Base-by-base conservation (phyloP, 345 rosid species). In the Salix purpurea region DNA sequence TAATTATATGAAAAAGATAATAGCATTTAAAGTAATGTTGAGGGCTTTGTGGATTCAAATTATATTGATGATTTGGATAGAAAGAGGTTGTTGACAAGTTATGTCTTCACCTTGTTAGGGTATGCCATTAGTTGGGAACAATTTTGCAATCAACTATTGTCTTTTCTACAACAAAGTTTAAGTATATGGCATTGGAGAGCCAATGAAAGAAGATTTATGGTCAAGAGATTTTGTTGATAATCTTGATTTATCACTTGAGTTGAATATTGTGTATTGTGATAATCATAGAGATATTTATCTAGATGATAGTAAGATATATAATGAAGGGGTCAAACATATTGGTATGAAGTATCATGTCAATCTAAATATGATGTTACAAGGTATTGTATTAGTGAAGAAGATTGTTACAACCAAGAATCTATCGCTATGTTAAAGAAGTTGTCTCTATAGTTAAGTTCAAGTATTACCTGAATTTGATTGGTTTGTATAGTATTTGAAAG, bases 351-450 rank as follows among this genome's bases (percentile, higher is more conserved):
- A 39, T 2, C 3, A 40, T 40, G 2, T 40, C 11, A 40, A 8
- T 0, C 44, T 40, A 40, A 11, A 40, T 40, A 40, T 40, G 1
- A 40, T 40, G 2, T 40, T 2, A 10, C 12, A 40, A 40, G 13
- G 12, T 40, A 40, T 40, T 10, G 3, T 8, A 40, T 9, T 2
- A 10, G 11, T 40, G 11, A 40, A 40, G 13, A 40, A 40, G 13
- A 40, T 40, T 40, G 12, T 10, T 2, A 1, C 12, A 40, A 2
- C 4, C 11, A 40, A 40, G 13, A 10, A 40, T 40, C 13, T 40
- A 10, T 0, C 0, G 12, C 0, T 40, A 10, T 10, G 13, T 40
- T 10, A 0, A 40, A n/a, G n/a, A 40, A 40, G 3, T 11, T 8
- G 3, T 10, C 3, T 40, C 3, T 40, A 40, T 2, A 40, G 13